Evolutionary conservation across 805 yeast species (phyloP).

Genomic region (Yamadazyma philogaea): DNA sequence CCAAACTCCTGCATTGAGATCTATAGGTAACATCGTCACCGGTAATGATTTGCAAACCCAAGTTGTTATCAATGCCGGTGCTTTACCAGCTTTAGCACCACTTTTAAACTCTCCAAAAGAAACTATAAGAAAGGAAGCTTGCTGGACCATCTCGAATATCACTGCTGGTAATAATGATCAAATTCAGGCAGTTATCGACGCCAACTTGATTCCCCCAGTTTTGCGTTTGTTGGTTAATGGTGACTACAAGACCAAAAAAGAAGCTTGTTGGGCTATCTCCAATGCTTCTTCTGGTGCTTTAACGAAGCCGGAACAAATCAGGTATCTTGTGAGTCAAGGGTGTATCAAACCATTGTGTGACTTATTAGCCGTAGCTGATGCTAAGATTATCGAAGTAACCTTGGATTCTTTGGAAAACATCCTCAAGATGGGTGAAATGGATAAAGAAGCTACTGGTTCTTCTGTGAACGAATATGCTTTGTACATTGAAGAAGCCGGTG

Average conservation of each 20-base stretch:
- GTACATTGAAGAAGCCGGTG: constrained; percentile 96
- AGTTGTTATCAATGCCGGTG: constrained; percentile 89
- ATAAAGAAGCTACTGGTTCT: constrained; percentile 71
- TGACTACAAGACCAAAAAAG: constrained; percentile 94
- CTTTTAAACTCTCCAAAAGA: constrained; percentile 83
- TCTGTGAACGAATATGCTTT: constrained; percentile 82
- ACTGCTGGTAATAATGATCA: constrained; percentile 96
- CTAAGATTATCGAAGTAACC: constrained; percentile 89
- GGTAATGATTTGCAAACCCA: constrained; percentile 97
- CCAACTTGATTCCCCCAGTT: constrained; percentile 88
- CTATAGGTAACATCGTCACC: constrained; percentile 96
- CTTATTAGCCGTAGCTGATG: constrained; percentile 80
- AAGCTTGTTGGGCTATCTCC: constrained; percentile 99
- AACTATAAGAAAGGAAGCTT: constrained; percentile 91
- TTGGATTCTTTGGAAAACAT: constrained; percentile 94
- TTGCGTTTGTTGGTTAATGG: constrained; percentile 75
- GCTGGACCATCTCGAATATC: constrained; percentile 98
- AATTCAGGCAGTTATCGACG: constrained; percentile 94
- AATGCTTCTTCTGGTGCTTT: constrained; percentile 97
- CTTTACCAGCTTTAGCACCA: constrained; percentile 77
- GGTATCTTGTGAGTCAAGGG: constrained; percentile 90
- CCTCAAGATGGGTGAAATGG: constrained; percentile 89
- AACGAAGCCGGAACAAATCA: constrained; percentile 86
- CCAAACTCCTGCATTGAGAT: constrained; percentile 96
- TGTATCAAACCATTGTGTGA: constrained; percentile 97